phyloP scores from a whole-genome alignment of 2,329 filamentous ascomycete genomes.

The Neocatenulostroma microsporum region DNA sequence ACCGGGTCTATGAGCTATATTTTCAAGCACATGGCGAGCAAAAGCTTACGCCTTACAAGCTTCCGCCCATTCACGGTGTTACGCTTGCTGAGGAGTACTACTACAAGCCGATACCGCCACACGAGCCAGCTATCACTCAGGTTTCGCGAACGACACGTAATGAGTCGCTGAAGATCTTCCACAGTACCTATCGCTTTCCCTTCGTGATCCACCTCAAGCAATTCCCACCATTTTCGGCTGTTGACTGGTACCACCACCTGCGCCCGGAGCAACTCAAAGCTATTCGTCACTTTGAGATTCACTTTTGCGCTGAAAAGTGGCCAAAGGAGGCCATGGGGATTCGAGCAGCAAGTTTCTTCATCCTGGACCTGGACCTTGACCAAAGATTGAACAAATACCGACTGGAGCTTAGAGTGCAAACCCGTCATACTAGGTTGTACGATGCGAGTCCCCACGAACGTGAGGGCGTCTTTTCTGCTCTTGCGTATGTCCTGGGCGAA shows the following conservation, averaged over 20 bases:
- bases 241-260: neutral
- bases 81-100: neutral
- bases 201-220: neutral
- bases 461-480: too few relatives aligned
- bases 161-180: neutral
- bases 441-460: too few relatives aligned
- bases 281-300: neutral
- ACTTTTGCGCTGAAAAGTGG: neutral
- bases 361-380: neutral
- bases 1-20: neutral
- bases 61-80: neutral
- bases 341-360: neutral
- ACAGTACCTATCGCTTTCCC: neutral
- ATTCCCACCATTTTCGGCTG: neutral
- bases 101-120: conserved; percentile 1
- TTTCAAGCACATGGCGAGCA: neutral
- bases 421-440: too few relatives aligned
- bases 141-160: neutral
- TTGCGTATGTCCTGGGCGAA: too few relatives aligned
- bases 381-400: too few relatives aligned
- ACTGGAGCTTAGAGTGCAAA: too few relatives aligned
- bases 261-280: neutral
- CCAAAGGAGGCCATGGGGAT: neutral
- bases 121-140: neutral
- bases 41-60: neutral